phyloP scores from a whole-genome alignment of 2,329 filamentous ascomycete species.

The Alternaria sp. region DNA sequence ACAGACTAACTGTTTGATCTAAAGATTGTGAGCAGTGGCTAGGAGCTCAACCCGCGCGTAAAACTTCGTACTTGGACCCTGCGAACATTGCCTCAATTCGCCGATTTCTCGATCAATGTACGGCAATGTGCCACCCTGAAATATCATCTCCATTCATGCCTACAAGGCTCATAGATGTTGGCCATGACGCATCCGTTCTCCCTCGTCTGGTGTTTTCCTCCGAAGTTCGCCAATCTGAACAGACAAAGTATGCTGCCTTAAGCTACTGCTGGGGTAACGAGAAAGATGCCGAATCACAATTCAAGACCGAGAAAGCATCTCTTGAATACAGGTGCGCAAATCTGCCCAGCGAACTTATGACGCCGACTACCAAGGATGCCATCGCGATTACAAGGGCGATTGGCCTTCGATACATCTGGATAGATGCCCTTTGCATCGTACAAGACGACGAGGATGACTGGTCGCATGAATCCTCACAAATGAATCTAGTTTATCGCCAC shows the following conservation, averaged over 20 bases:
- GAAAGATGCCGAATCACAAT: background rate
- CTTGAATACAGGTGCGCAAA: background rate
- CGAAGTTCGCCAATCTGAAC: too few species aligned
- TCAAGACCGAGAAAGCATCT: background rate
- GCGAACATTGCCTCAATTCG: fast-evolving
- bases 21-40: background rate
- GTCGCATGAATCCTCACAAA: too few species aligned
- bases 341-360: background rate
- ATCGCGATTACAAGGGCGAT: background rate
- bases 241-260: background rate
- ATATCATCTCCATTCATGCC: background rate
- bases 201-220: background rate
- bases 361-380: background rate
- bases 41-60: background rate
- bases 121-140: background rate
- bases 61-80: background rate
- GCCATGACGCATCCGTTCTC: fast-evolving
- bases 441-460: too few species aligned
- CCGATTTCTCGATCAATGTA: background rate
- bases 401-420: too few species aligned
- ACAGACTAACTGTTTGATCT: fast-evolving
- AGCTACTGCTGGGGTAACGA: background rate
- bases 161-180: background rate
- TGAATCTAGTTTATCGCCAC: too few species aligned
- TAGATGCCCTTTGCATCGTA: too few species aligned